Percentiles rank a stretch among this genome's conserved stretches.
These are phyloP conservation scores for Phytophthora meadii DNA, from an alignment of 352 stramenopile species.

Conservation along the genomic window DNA sequence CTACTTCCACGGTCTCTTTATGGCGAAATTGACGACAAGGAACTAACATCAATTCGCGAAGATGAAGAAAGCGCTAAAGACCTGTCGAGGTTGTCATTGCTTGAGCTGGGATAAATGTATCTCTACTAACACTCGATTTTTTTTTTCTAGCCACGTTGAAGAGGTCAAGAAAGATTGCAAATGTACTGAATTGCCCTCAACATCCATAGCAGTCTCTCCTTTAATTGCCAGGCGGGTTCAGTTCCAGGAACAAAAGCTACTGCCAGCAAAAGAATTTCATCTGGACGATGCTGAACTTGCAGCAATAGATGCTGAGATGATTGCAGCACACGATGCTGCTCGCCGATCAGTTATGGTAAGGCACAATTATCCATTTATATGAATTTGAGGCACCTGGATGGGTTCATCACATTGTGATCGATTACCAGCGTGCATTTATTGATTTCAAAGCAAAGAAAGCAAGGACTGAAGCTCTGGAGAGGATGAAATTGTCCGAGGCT, in stretches of 20 bases:
- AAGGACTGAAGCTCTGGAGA: conserved; percentile 40
- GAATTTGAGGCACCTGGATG: neutral
- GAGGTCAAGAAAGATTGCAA: neutral
- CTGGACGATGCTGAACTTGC: conserved; percentile 29
- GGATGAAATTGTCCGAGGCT: conserved; percentile 54
- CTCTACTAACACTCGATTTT: neutral
- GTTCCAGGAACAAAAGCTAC: conserved; percentile 9
- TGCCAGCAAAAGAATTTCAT: conserved; percentile 2
- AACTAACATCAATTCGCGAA: conserved; percentile 9
- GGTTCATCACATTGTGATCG: conserved; percentile 4
- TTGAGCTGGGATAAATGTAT: neutral
- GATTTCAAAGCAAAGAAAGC: conserved; percentile 32
- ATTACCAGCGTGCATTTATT: conserved; percentile 32
- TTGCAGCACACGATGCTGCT: conserved; percentile 40
- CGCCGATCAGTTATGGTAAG: conserved; percentile 41
- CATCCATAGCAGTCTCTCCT: conserved; percentile 35
- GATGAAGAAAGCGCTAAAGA: conserved; percentile 3
- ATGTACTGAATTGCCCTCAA: conserved; percentile 32
- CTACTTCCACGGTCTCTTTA: conserved; percentile 52
- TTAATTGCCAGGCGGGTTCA: conserved; percentile 3
- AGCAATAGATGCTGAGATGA: conserved; percentile 42
- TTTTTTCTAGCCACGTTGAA: neutral
- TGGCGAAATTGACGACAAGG: conserved; percentile 16
- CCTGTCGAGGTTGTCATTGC: too few relatives aligned
- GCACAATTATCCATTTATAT: too few relatives aligned